Evolutionary conservation across 2,329 filamentous ascomycete species (phyloP), one percentile per base, ranked within the genome.

Genomic region (Colletotrichum truncatum): DNA sequence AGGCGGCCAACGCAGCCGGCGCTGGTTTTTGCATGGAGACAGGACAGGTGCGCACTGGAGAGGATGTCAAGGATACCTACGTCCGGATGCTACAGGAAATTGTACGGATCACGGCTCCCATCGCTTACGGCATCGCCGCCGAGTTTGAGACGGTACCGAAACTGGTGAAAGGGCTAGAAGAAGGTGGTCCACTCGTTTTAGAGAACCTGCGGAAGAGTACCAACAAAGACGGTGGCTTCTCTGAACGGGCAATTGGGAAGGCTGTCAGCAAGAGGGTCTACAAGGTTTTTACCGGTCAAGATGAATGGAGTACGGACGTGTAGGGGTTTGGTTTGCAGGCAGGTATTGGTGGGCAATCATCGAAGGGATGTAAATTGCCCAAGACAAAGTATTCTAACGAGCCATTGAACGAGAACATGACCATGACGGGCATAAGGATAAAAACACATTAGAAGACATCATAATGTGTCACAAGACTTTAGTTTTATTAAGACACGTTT

Each of bases 21-120:
- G 88, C 87, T 2, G 83, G 86, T 0, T 95, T 95, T 74, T 94
- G 92, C 77, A 94, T 94, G 90, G 91, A 93, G 56, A 81, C 83
- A 1, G 92, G 92, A 0, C 92, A 95, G 76, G 90, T 95, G 41
- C 88, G 87, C 58, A 87, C 89, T 0, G 92, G 92, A 26, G 86
- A 91, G 26, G 85, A 87, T 43, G 78, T 84, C 2, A 75, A 80
- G 6, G 92, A 94, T 70, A 93, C 89, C 0, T 95, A 91, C 68
- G 80, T 88, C 45, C 87, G 87, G 68, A 93, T 95, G 91, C 79
- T 96, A 53, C 90, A 93, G 76, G 90, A 94, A 77, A 87, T 94
- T 39, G 83, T 83, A 12, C 86, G 91, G 14, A 85, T 95, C 14
- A 94, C 93, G 6, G 85, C 88, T 0, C 87, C 90, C 0, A 87